phyloP scores from a whole-genome alignment of 2,329 filamentous ascomycete genomes.

The Immersiporthe knoxdaviesiana region DNA sequence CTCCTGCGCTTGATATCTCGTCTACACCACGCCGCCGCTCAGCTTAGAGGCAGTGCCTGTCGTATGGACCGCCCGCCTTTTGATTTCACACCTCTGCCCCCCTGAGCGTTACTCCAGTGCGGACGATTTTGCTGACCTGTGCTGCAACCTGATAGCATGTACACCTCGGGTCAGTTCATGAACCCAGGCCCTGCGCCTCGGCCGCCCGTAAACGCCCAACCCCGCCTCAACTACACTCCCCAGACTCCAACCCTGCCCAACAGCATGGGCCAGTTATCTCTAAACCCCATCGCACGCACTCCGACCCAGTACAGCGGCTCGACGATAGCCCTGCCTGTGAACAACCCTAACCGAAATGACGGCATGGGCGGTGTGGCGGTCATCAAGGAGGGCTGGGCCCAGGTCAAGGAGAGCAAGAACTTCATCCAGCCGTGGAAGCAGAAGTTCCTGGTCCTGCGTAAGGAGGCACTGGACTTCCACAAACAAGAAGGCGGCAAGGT shows the following conservation, averaged over 20 bases:
- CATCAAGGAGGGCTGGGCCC: slow-evolving; percentile 81
- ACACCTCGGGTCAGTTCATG: slow-evolving; percentile 77
- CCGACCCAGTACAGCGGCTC: slow-evolving; percentile 69
- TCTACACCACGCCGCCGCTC: not conserved
- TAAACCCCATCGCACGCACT: slow-evolving; percentile 68
- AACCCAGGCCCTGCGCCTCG: slow-evolving; percentile 94
- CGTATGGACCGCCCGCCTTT: not conserved
- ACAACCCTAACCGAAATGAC: slow-evolving; percentile 46
- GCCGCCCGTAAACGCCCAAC: slow-evolving; percentile 73
- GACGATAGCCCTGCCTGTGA: slow-evolving; percentile 73
- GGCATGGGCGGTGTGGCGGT: slow-evolving; percentile 71
- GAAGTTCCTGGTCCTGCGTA: slow-evolving; percentile 87
- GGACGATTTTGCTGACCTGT: slow-evolving; percentile 23
- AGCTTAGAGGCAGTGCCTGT: slow-evolving; percentile 12
- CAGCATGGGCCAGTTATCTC: slow-evolving; percentile 78
- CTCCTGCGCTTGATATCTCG: not conserved
- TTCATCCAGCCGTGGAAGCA: slow-evolving; percentile 87
- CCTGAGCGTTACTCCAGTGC: slow-evolving; percentile 9
- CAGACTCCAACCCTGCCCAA: slow-evolving; percentile 70
- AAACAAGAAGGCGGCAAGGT: slow-evolving; percentile 89
- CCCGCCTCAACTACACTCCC: slow-evolving; percentile 79
- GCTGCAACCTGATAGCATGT: slow-evolving; percentile 50
- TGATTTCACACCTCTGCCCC: not conserved
- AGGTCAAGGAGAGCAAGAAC: slow-evolving; percentile 88
- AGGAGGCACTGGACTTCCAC: slow-evolving; percentile 91